Evolutionary conservation across 2,329 filamentous ascomycete genomes (phyloP), one percentile per base, ranked within the genome.

Genomic region (Apiospora pterosperma): DNA sequence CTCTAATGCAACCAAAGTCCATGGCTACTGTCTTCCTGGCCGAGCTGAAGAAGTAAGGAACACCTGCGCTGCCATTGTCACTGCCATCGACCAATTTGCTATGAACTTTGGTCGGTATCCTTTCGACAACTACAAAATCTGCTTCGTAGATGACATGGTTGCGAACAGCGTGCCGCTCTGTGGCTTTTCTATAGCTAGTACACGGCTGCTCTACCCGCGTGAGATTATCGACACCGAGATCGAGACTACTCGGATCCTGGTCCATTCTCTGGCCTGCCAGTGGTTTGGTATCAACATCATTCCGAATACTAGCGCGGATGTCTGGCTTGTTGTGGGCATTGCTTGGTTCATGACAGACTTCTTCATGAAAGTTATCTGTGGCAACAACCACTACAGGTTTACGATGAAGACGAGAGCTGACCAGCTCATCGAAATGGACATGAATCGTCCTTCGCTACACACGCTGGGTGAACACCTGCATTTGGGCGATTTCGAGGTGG

Each of bases 241-340:
- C 70, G 88, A 92, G 36, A 90, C 91, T 12, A 96, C 93, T 4
- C 87, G 93, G 66, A 89, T 87, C 63, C 81, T 99, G 23, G 90
- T 96, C 10, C 91, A 96, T 74, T 90, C 93, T 1, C 82, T 98
- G 59, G 92, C 96, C 12, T 92, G 89, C 65, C 96, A 99, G 76
- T 99, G 95, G 91, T 92, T 96, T 68, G 96, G 96, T 19, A 90
- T 99, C 68, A 94, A 94, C 73, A 92, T 99, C 69, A 90, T 97
- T 59, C 90, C 96, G 0, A 92, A 93, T 73, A 88, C 90, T 44
- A 87, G 89, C 21, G 84, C 85, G 62, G 96, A 99, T 76, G 88
- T 89, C 63, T 99, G 96, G 96, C 88, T 96, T 23, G 90, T 95
- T 14, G 86, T 96, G 63, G 96, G 95, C 16, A 90, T 96, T 59